These are phyloP conservation scores for Viridothelium virens DNA, from an alignment of 495 filamentous ascomycete species.

Conservation along the genomic window DNA sequence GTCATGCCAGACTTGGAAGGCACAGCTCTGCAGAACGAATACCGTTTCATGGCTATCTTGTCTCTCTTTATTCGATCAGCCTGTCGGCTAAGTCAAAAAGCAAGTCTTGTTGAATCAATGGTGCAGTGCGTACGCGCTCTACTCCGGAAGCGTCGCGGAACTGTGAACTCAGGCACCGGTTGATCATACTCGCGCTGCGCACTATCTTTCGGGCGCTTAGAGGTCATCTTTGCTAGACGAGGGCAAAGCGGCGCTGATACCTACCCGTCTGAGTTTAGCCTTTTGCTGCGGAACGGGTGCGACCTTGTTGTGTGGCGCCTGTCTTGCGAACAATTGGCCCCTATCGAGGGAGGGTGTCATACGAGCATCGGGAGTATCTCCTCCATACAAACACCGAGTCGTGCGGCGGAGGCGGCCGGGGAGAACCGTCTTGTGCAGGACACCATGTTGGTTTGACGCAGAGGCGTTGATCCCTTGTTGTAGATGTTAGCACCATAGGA, in stretches of 20 bases:
- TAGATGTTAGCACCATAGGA: not conserved
- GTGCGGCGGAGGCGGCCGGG: not conserved
- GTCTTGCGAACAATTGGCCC: not conserved
- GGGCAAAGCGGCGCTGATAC: not conserved
- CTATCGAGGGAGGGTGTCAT: not conserved
- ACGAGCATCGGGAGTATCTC: not conserved
- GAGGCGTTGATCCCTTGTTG: not conserved
- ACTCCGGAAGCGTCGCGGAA: not conserved
- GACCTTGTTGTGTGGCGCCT: not conserved
- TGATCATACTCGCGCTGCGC: not conserved
- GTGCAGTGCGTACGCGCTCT: not conserved
- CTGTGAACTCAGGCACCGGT: constrained; percentile 5
- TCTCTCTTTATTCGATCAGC: not conserved
- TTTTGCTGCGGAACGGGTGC: not conserved
- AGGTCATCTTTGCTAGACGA: not conserved
- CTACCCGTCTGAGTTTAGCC: not conserved
- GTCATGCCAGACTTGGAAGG: not conserved
- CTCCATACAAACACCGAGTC: not conserved
- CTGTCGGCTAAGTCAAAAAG: not conserved
- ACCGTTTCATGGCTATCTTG: not conserved
- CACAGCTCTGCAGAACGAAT: not conserved
- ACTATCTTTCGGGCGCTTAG: not conserved
- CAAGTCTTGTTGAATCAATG: not conserved
- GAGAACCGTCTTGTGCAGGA: not conserved
- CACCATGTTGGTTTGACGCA: not conserved